phyloP scores from a whole-genome alignment of 2,329 filamentous ascomycete species.

The Epichloe elymi region DNA sequence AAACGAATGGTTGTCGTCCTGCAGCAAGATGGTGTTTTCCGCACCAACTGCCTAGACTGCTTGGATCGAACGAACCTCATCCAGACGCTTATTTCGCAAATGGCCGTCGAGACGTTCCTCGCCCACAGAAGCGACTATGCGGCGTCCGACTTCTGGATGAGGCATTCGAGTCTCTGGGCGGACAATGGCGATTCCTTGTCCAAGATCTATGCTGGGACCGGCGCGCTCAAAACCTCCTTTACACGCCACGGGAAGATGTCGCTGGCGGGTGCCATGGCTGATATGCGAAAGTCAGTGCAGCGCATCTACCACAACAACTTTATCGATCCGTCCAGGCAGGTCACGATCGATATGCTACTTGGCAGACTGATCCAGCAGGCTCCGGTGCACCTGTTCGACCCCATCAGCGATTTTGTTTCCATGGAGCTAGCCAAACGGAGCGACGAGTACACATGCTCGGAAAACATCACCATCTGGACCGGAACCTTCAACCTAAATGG shows the following conservation, averaged over 20 bases:
- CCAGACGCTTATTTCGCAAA: constrained; percentile 87
- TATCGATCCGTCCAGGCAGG: constrained; percentile 80
- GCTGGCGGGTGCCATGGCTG: constrained; percentile 81
- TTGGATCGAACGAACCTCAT: constrained; percentile 92
- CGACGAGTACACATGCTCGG: constrained; percentile 61
- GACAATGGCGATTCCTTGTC: constrained; percentile 93
- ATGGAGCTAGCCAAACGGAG: constrained; percentile 56
- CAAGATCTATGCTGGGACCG: constrained; percentile 92
- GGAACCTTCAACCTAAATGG: constrained; percentile 96
- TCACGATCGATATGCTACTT: constrained; percentile 86
- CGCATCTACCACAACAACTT: constrained; percentile 97
- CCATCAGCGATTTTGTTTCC: constrained; percentile 82
- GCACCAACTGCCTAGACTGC: constrained; percentile 93
- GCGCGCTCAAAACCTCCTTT: constrained; percentile 88
- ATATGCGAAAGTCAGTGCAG: constrained; percentile 87
- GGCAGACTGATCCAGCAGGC: constrained; percentile 73
- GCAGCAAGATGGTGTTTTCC: constrained; percentile 89
- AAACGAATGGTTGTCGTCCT: constrained; percentile 53
- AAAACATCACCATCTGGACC: constrained; percentile 66
- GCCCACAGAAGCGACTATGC: constrained; percentile 56
- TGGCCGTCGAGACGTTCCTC: constrained; percentile 80
- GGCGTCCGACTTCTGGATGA: constrained; percentile 73
- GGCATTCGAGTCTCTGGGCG: constrained; percentile 89
- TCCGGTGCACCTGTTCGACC: constrained; percentile 79
- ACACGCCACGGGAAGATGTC: constrained; percentile 95